A percentile compares a stretch with the other conserved stretches of the same genome.
Evolutionary conservation across 306 rosid genomes (phyloP).

Genomic region (Rubus idaeus): DNA sequence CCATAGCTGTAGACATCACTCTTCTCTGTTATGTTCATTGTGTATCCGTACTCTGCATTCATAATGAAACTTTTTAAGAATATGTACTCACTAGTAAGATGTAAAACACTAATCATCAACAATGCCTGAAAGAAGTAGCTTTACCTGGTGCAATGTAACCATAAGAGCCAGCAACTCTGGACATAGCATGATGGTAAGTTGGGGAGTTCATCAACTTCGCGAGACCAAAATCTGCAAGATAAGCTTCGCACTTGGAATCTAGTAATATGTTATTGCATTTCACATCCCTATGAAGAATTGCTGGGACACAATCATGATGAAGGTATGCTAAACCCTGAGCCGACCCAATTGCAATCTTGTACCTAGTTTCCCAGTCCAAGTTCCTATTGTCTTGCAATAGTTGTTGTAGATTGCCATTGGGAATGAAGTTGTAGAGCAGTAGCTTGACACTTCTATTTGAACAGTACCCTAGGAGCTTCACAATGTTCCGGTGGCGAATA

Average conservation of each 20-base stretch:
- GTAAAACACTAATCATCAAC: conserved; percentile 1
- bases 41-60: conserved; percentile 87
- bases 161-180: conserved; percentile 96
- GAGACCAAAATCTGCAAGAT: conserved; percentile 91
- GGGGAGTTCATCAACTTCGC: conserved; percentile 90
- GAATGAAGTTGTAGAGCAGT: conserved; percentile 86
- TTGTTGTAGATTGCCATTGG: conserved; percentile 89
- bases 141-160: conserved; percentile 99
- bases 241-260: conserved; percentile 88
- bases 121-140: conserved; percentile 3
- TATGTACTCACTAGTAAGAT: not conserved
- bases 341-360: conserved; percentile 93
- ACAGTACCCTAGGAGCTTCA: conserved; percentile 87
- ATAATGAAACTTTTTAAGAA: conserved; percentile 24
- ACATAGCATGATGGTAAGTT: conserved; percentile 82
- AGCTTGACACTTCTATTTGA: conserved; percentile 88
- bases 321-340: conserved; percentile 95
- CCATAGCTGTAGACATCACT: conserved; percentile 98
- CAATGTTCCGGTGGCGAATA: conserved; percentile 92
- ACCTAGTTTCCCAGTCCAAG: conserved; percentile 93
- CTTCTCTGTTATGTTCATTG: conserved; percentile 98
- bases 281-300: conserved; percentile 96
- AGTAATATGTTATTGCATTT: conserved; percentile 94
- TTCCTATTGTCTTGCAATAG: conserved; percentile 77
- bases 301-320: conserved; percentile 92